Percentiles rank a stretch among this genome's conserved stretches.
phyloP scores from a whole-genome alignment of 768 basidiomycete species.

The Boletus vinaceobasis region DNA sequence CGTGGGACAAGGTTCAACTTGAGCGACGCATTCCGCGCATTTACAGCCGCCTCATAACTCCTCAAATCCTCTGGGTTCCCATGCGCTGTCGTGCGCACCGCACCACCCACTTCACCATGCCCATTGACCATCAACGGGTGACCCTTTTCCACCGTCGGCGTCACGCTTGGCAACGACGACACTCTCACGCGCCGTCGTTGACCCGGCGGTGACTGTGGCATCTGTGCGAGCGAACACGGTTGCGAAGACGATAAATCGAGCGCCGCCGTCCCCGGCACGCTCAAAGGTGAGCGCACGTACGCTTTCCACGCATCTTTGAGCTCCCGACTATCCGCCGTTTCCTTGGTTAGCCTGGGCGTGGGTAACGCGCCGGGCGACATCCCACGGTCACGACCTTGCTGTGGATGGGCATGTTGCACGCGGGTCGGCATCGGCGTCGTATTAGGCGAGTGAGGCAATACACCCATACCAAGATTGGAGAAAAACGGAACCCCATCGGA shows the following conservation, averaged over 20 bases:
- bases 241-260: slow-evolving; percentile 7
- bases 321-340: slow-evolving; percentile 42
- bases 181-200: slow-evolving; percentile 51
- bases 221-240: slow-evolving; percentile 10
- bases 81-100: slow-evolving; percentile 41
- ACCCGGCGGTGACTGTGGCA: slow-evolving; percentile 29
- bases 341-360: slow-evolving; percentile 34
- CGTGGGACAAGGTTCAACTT: slow-evolving; percentile 53
- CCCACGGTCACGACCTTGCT: slow-evolving; percentile 19
- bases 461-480: slow-evolving; percentile 27
- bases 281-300: slow-evolving; percentile 67
- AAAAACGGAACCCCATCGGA: slow-evolving; percentile 65
- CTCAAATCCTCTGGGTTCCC: slow-evolving; percentile 58
- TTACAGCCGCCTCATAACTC: slow-evolving; percentile 72
- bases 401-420: slow-evolving; percentile 18
- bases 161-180: slow-evolving; percentile 68
- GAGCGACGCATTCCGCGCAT: slow-evolving; percentile 62
- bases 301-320: slow-evolving; percentile 71
- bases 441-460: slow-evolving; percentile 40
- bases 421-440: slow-evolving; percentile 46
- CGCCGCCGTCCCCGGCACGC: slow-evolving; percentile 27
- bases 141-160: slow-evolving; percentile 43
- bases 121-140: slow-evolving; percentile 19
- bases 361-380: slow-evolving; percentile 28
- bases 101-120: slow-evolving; percentile 15